Evolutionary conservation across 805 yeast genomes (phyloP).

Genomic region (Yarrowia keelungensis): DNA sequence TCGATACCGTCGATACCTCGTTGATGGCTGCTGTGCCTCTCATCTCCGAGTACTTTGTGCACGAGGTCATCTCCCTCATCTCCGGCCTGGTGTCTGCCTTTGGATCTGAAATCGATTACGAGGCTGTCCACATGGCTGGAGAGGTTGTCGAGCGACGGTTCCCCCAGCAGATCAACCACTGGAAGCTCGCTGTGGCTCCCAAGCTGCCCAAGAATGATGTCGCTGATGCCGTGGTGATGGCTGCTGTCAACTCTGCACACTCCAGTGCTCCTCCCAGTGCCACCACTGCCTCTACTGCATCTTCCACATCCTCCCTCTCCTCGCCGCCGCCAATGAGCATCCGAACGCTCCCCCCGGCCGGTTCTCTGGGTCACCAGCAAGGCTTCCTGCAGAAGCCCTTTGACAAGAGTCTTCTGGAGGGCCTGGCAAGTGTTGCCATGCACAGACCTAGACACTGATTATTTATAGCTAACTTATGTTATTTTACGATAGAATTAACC

Average conservation of each 20-base stretch:
- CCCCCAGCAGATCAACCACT: conserved; percentile 35
- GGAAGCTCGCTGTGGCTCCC: conserved; percentile 28
- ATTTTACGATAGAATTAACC: not conserved
- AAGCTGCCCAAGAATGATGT: conserved; percentile 28
- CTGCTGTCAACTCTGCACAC: conserved; percentile 21
- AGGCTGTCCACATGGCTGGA: conserved; percentile 38
- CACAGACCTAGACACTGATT: conserved; percentile 37
- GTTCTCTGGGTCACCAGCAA: conserved; percentile 36
- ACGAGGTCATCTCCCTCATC: conserved; percentile 32
- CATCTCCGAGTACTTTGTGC: conserved; percentile 34
- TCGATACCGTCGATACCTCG: conserved; percentile 36
- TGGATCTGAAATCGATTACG: conserved; percentile 36
- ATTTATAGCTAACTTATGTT: conserved; percentile 38
- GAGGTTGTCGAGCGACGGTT: conserved; percentile 38
- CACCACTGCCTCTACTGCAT: conserved; percentile 31
- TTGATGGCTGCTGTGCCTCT: conserved; percentile 38
- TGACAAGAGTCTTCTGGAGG: conserved; percentile 32
- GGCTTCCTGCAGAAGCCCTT: conserved; percentile 27
- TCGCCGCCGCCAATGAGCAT: conserved; percentile 32
- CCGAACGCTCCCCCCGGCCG: conserved; percentile 37
- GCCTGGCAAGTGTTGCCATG: conserved; percentile 38
- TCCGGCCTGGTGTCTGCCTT: conserved; percentile 32
- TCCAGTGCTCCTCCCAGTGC: conserved; percentile 29
- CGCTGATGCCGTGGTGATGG: conserved; percentile 28
- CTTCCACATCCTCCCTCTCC: conserved; percentile 34